Evolutionary conservation across 2,329 filamentous ascomycete species (phyloP).

Genomic region (Bisporella sp.): DNA sequence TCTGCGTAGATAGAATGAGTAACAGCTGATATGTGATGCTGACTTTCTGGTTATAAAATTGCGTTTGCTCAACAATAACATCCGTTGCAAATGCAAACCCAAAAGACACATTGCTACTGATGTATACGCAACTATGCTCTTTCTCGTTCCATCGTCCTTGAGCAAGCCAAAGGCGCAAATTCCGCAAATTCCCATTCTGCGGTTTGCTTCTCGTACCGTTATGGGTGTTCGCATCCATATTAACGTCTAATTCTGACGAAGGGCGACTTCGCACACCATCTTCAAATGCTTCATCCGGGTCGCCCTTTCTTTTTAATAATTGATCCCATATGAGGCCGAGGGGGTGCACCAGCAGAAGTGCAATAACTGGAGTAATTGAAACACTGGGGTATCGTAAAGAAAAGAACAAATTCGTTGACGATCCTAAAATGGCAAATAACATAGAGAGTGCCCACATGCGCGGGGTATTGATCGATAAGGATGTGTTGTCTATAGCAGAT

Average conservation of each 20-base stretch:
- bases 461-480: slow-evolving; percentile 78
- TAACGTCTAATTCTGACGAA: slow-evolving; percentile 16
- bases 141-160: slow-evolving; percentile 84
- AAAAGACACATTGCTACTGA: slow-evolving; percentile 84
- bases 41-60: slow-evolving; percentile 80
- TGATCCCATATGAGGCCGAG: slow-evolving; percentile 76
- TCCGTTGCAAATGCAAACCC: slow-evolving; percentile 86
- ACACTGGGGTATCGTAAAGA: slow-evolving; percentile 86
- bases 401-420: slow-evolving; percentile 82
- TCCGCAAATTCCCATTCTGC: slow-evolving; percentile 19
- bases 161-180: slow-evolving; percentile 64
- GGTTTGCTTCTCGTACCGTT: slow-evolving; percentile 3
- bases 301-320: slow-evolving; percentile 52
- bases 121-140: slow-evolving; percentile 82
- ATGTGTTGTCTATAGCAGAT: slow-evolving; percentile 64
- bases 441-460: slow-evolving; percentile 83
- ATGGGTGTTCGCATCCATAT: slow-evolving; percentile 13
- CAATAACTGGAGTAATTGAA: slow-evolving; percentile 83
- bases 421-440: slow-evolving; percentile 73
- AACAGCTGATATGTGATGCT: slow-evolving; percentile 73
- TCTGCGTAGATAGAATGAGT: slow-evolving; percentile 79
- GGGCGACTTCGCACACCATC: slow-evolving; percentile 36
- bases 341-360: slow-evolving; percentile 76
- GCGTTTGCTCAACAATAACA: slow-evolving; percentile 83
- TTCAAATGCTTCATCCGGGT: slow-evolving; percentile 48